Percentiles rank a stretch among this genome's conserved stretches.
These are phyloP conservation scores for Trametes villosa DNA, from an alignment of 768 basidiomycete species.

Conservation along the genomic window DNA sequence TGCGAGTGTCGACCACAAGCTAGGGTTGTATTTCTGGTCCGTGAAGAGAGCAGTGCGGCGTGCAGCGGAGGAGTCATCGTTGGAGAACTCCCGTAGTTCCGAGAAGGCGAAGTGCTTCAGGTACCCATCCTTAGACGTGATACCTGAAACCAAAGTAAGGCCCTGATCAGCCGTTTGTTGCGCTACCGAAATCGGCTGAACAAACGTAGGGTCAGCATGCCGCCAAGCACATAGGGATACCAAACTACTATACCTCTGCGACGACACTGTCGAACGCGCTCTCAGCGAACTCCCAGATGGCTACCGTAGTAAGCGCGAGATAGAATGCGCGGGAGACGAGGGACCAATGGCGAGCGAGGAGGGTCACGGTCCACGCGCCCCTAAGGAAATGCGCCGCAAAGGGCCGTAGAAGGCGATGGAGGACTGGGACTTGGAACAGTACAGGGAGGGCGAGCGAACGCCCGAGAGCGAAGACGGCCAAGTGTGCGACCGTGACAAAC, in stretches of 20 bases:
- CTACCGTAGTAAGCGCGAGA: conserved; percentile 54
- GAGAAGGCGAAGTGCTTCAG: conserved; percentile 70
- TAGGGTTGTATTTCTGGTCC: conserved; percentile 68
- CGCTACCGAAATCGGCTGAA: conserved; percentile 53
- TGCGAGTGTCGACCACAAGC: conserved; percentile 63
- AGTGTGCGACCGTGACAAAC: conserved; percentile 45
- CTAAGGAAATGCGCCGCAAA: conserved; percentile 67
- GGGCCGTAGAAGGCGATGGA: conserved; percentile 56
- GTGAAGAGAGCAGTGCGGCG: conserved; percentile 63
- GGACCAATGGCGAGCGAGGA: conserved; percentile 51
- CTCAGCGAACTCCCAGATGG: conserved; percentile 68
- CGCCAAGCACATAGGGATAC: not conserved
- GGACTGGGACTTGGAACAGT: conserved; percentile 56
- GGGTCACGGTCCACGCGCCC: conserved; percentile 55
- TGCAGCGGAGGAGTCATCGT: conserved; percentile 45
- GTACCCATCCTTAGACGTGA: conserved; percentile 52
- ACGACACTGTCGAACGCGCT: conserved; percentile 62
- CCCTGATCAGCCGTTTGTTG: conserved; percentile 53
- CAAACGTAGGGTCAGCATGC: not conserved
- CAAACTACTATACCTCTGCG: conserved; percentile 48
- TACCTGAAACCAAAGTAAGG: conserved; percentile 64
- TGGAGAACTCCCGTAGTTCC: conserved; percentile 59
- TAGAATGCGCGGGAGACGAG: conserved; percentile 54
- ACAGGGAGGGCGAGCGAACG: conserved; percentile 56
- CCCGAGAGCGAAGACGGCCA: conserved; percentile 51